Conservation (phyloP, 2,329 filamentous ascomycete genomes). For the Colletotrichum musicola region DNA sequence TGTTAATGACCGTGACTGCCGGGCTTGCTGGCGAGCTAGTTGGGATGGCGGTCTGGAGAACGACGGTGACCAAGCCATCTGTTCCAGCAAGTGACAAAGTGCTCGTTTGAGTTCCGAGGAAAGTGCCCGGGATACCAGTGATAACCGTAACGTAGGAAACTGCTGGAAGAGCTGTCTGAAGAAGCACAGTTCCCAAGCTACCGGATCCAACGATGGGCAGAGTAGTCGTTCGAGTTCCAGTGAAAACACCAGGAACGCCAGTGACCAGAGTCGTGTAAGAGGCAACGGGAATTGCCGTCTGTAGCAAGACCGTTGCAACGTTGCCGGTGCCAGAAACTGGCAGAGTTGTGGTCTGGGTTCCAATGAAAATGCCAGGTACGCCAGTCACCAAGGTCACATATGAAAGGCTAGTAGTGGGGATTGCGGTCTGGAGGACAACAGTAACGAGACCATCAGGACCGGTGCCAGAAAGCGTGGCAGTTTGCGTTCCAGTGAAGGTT, state of each 20-base stretch:
- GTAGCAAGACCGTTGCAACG: background rate
- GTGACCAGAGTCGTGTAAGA: constrained; percentile 19
- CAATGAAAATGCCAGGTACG: constrained; percentile 8
- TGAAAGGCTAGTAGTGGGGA: constrained; percentile 11
- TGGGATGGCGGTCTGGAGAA: constrained; percentile 2
- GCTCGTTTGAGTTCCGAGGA: constrained; percentile 14
- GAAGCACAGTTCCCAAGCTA: constrained; percentile 6
- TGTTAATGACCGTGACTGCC: constrained; percentile 9
- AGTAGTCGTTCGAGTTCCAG: constrained; percentile 8
- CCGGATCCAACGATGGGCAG: constrained; percentile 3
- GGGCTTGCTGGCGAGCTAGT: background rate
- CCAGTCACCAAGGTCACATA: constrained; percentile 17
- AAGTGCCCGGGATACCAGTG: constrained; percentile 2
- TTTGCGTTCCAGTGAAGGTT: constrained; percentile 15
- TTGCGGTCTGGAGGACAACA: constrained; percentile 20
- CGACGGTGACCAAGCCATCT: background rate
- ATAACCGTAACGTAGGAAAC: constrained; percentile 8
- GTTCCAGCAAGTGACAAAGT: constrained; percentile 8
- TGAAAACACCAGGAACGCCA: constrained; percentile 12
- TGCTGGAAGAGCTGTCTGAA: constrained; percentile 16
- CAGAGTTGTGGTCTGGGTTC: constrained; percentile 9
- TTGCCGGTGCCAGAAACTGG: background rate
- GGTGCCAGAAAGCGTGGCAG: constrained; percentile 10
- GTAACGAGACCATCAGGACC: constrained; percentile 5
- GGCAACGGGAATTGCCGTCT: background rate